Evolutionary conservation across 2,329 filamentous ascomycete genomes (phyloP).

Genomic region (Penicillium janthinellum): DNA sequence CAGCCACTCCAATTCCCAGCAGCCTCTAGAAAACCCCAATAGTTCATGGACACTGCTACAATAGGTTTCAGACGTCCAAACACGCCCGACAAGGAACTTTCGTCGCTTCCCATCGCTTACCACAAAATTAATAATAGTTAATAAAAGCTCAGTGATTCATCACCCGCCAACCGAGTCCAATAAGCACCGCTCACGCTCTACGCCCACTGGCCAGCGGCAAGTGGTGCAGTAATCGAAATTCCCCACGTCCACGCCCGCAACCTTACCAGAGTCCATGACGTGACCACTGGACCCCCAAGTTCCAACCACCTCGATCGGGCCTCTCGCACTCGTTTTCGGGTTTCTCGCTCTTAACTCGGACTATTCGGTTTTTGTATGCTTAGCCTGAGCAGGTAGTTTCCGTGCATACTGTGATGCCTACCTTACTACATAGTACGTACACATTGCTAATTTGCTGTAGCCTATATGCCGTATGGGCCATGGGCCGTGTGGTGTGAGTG

Average conservation of each 20-base stretch:
- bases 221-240: slow-evolving; percentile 4
- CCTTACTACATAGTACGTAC: neutral
- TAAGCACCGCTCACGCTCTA: neutral
- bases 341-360: neutral
- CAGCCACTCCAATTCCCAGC: neutral
- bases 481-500: no score
- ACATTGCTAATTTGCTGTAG: neutral
- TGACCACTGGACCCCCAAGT: slow-evolving; percentile 6
- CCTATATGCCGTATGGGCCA: no score
- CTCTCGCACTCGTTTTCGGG: neutral
- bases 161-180: slow-evolving; percentile 5
- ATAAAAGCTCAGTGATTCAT: slow-evolving; percentile 16
- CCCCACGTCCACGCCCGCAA: neutral
- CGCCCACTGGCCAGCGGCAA: neutral
- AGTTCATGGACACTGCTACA: neutral
- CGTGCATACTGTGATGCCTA: neutral
- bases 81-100: no score
- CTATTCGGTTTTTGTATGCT: neutral
- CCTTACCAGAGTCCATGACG: slow-evolving; percentile 19
- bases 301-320: neutral
- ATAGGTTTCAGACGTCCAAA: neutral
- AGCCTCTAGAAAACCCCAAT: no score
- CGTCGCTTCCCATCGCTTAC: no score
- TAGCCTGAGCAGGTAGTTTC: neutral
- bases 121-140: no score